phyloP scores from a whole-genome alignment of 78 protist genomes.

The Dictyostelium capitatum region DNA sequence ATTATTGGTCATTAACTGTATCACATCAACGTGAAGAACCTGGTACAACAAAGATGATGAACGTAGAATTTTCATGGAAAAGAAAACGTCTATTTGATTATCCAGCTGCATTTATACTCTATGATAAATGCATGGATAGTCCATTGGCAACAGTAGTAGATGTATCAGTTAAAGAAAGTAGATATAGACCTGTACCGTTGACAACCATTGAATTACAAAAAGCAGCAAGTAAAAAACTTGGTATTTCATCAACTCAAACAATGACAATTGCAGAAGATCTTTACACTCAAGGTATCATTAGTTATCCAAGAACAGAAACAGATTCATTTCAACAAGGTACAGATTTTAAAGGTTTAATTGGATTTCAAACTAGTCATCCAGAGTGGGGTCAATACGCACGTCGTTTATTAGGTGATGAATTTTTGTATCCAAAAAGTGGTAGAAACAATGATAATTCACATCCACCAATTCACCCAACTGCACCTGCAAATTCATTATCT shows the following conservation, averaged over 20 bases:
- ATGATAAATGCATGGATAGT: constrained; percentile 43
- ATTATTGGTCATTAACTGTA: constrained; percentile 87
- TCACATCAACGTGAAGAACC: background rate
- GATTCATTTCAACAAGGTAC: constrained; percentile 85
- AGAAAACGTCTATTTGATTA: constrained; percentile 86
- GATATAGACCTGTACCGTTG: constrained; percentile 95
- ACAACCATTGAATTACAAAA: constrained; percentile 97
- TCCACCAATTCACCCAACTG: constrained; percentile 99
- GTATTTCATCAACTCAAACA: constrained; percentile 85
- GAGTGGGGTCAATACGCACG: constrained; percentile 90
- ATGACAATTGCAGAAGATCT: constrained; percentile 94
- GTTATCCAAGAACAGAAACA: constrained; percentile 99
- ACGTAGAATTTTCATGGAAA: constrained; percentile 82
- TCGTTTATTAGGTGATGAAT: constrained; percentile 54
- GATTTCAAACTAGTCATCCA: constrained; percentile 40
- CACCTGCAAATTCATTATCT: background rate
- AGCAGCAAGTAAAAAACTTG: constrained; percentile 86
- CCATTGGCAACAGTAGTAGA: constrained; percentile 51
- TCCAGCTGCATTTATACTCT: constrained; percentile 31
- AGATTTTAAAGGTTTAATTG: constrained; percentile 84
- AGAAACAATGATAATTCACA: constrained; percentile 96
- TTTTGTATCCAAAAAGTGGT: constrained; percentile 93
- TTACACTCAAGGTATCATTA: constrained; percentile 93
- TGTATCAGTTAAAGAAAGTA: constrained; percentile 37
- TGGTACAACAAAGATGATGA: background rate